Percentiles rank a stretch among this genome's conserved stretches.
Evolutionary conservation across 805 yeast species (phyloP).

Genomic region (Nadsonia fulvescens): DNA sequence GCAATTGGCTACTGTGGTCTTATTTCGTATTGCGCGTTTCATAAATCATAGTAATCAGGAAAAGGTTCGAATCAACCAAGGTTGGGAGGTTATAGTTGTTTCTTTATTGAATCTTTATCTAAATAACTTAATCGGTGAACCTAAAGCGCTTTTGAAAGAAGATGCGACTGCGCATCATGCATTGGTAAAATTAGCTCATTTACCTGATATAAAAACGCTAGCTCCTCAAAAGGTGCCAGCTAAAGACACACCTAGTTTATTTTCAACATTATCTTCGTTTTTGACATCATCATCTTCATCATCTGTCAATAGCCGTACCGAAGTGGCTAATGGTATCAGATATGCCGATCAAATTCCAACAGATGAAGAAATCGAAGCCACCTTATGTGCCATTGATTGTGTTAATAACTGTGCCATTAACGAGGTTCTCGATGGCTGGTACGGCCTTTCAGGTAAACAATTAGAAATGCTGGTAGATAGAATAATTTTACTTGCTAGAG

Average conservation of each 20-base stretch:
- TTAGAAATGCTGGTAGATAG: too few relatives aligned
- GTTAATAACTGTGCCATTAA: slow-evolving; percentile 49
- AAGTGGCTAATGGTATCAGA: too few relatives aligned
- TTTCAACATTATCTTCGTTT: slow-evolving; percentile 82
- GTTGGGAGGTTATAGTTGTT: slow-evolving; percentile 2
- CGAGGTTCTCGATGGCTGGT: slow-evolving; percentile 34
- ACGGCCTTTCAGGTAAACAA: too few relatives aligned
- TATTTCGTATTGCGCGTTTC: slow-evolving; percentile 49
- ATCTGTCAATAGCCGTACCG: too few relatives aligned
- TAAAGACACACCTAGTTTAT: slow-evolving; percentile 51
- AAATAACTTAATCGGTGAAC: slow-evolving; percentile 4
- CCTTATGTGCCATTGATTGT: slow-evolving; percentile 70
- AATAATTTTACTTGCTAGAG: too few relatives aligned
- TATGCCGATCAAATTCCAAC: slow-evolving; percentile 87
- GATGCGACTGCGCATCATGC: neutral
- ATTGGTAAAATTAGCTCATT: too few relatives aligned
- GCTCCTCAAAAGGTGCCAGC: slow-evolving; percentile 33
- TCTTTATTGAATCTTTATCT: slow-evolving; percentile 4
- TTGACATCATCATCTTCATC: too few relatives aligned
- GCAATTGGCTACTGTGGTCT: slow-evolving; percentile 71
- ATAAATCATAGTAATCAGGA: slow-evolving; percentile 2
- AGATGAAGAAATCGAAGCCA: slow-evolving; percentile 78
- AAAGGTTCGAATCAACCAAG: slow-evolving; percentile 1
- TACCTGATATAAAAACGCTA: too few relatives aligned
- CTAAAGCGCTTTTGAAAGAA: too few relatives aligned